phyloP scores from a whole-genome alignment of 495 filamentous ascomycete genomes.

The Penicillium soppii region DNA sequence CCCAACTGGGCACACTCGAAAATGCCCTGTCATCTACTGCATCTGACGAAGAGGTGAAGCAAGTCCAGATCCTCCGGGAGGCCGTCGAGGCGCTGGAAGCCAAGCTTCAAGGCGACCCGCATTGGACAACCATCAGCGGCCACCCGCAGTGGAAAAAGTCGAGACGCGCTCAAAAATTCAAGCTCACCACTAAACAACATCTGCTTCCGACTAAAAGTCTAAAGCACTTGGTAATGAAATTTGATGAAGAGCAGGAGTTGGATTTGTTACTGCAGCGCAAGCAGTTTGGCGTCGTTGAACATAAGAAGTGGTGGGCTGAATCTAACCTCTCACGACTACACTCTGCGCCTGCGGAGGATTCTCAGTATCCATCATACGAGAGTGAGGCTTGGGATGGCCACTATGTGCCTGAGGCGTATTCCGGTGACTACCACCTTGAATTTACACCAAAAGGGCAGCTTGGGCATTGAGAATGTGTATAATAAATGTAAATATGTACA shows the following conservation, averaged over 20 bases:
- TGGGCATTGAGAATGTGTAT: not conserved
- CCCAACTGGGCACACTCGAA: slow-evolving; percentile 21
- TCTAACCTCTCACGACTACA: not conserved
- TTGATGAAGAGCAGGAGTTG: slow-evolving; percentile 28
- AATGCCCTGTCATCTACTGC: not conserved
- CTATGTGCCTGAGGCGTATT: slow-evolving; percentile 2
- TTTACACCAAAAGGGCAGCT: not conserved
- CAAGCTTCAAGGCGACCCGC: not conserved
- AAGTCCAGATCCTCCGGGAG: not conserved
- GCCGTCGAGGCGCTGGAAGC: not conserved
- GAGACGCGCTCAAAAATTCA: not conserved
- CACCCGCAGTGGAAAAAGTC: not conserved
- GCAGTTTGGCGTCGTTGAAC: not conserved
- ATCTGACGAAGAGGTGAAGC: slow-evolving; percentile 4
- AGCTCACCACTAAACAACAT: not conserved
- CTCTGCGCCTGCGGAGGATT: not conserved
- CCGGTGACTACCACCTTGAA: not conserved
- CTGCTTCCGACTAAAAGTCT: slow-evolving; percentile 2
- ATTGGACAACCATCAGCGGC: slow-evolving; percentile 3
- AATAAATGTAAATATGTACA: slow-evolving; percentile 9
- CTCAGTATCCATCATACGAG: not conserved
- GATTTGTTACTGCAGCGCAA: slow-evolving; percentile 11
- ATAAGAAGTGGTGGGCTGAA: slow-evolving; percentile 3
- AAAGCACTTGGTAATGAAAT: slow-evolving; percentile 7
- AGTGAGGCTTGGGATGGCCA: not conserved